phyloP scores from a whole-genome alignment of 129 eudicot species.

The Mikania micrantha region DNA sequence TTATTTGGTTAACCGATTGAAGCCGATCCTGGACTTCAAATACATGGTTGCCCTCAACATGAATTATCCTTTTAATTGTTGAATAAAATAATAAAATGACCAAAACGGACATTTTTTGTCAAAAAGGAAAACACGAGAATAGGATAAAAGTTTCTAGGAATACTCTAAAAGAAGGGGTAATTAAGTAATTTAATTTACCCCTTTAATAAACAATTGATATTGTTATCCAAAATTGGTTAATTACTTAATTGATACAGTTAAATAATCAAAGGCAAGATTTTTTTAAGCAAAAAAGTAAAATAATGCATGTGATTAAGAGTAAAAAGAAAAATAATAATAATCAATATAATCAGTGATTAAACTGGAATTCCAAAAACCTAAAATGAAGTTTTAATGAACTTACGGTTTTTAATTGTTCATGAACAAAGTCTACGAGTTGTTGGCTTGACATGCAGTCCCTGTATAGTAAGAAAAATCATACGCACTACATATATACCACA shows the following conservation, averaged over 20 bases:
- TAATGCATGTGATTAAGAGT: not conserved
- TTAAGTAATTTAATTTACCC: not conserved
- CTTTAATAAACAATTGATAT: not conserved
- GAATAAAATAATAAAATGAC: no score
- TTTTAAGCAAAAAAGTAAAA: not conserved
- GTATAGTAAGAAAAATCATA: not conserved
- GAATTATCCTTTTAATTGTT: no score
- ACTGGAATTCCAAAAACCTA: not conserved
- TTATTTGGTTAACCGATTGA: no score
- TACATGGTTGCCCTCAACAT: not conserved
- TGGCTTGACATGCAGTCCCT: constrained; percentile 99
- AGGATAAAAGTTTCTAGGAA: not conserved
- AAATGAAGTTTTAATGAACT: constrained; percentile 25
- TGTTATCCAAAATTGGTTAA: not conserved
- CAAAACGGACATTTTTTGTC: not conserved
- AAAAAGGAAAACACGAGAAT: not conserved
- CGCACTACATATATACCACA: constrained; percentile 3
- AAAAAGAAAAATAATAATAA: not conserved
- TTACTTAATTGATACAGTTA: not conserved
- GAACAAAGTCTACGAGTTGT: constrained; percentile 74
- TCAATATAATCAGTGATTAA: not conserved
- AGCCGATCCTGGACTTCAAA: no score
- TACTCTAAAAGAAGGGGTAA: not conserved
- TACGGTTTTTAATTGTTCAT: constrained; percentile 50
- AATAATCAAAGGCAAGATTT: not conserved